These are phyloP conservation scores for Obba rivulosa DNA, from an alignment of 768 basidiomycete species.

Conservation along the genomic window DNA sequence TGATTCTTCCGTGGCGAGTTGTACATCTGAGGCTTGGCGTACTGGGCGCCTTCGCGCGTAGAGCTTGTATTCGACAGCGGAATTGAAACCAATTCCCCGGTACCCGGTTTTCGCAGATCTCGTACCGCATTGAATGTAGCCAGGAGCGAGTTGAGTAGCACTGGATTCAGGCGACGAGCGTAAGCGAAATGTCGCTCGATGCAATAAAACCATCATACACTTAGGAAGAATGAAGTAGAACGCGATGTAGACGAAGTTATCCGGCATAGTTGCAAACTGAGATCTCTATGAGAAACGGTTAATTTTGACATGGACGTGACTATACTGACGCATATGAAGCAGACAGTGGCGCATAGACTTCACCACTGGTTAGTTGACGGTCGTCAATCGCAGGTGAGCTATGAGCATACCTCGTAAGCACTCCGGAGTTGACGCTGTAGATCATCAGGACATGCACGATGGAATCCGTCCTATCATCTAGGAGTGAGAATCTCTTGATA, in stretches of 20 bases:
- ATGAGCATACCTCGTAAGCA: slow-evolving; percentile 18
- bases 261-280: slow-evolving; percentile 21
- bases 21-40: too few relatives aligned
- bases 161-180: not conserved
- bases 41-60: too few relatives aligned
- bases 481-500: too few relatives aligned
- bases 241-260: slow-evolving; percentile 20
- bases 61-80: too few relatives aligned
- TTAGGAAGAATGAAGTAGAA: slow-evolving; percentile 22
- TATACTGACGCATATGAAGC: slow-evolving; percentile 12
- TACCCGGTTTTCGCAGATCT: too few relatives aligned
- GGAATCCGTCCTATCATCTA: slow-evolving; percentile 12
- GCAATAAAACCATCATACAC: slow-evolving; percentile 7
- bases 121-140: slow-evolving; percentile 9
- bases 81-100: too few relatives aligned
- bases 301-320: not conserved
- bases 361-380: too few relatives aligned
- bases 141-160: slow-evolving; percentile 15
- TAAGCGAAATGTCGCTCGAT: too few relatives aligned
- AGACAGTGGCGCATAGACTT: slow-evolving; percentile 21
- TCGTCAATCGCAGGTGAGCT: not conserved
- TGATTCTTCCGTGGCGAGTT: too few relatives aligned
- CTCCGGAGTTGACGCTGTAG: slow-evolving; percentile 22
- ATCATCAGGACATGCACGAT: slow-evolving; percentile 16
- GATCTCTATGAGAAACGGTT: not conserved